These are phyloP conservation scores for Murraya koenigii DNA, from an alignment of 345 rosid species.

Conservation along the genomic window DNA sequence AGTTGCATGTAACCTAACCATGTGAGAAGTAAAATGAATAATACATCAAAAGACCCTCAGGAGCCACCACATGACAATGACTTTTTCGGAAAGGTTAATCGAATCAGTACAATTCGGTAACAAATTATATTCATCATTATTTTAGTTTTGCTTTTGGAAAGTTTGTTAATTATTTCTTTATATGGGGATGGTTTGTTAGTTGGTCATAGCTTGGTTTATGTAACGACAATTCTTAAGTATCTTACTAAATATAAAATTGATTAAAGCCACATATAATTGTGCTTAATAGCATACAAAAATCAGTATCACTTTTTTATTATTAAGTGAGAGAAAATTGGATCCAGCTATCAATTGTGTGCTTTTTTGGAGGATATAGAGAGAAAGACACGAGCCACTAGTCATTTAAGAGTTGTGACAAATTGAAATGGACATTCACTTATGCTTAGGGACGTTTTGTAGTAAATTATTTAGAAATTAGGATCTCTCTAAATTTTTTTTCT, in stretches of 20 bases:
- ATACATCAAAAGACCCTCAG: neutral
- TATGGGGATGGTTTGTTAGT: constrained; percentile 11
- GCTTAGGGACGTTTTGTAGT: neutral
- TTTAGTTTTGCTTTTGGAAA: neutral
- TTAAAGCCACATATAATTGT: neutral
- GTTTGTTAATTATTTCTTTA: neutral
- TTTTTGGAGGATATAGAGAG: neutral
- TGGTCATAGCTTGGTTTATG: neutral
- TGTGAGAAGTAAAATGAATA: neutral
- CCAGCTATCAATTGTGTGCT: constrained; percentile 29
- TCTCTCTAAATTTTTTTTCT: no score
- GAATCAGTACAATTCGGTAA: constrained; percentile 11
- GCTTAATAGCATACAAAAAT: neutral
- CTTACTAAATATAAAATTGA: neutral
- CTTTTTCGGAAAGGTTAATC: constrained; percentile 18
- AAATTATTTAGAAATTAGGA: no score
- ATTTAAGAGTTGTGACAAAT: constrained; percentile 1
- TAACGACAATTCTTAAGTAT: neutral
- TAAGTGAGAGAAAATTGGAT: constrained; percentile 11
- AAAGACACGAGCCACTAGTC: constrained; percentile 14
- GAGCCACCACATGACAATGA: neutral
- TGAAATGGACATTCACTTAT: constrained; percentile 20
- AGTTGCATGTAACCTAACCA: constrained; percentile 11
- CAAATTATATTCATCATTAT: neutral
- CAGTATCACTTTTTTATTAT: neutral